These are phyloP conservation scores for Endocalyx cinctus DNA, from an alignment of 2,329 filamentous ascomycete species.

Conservation along the genomic window DNA sequence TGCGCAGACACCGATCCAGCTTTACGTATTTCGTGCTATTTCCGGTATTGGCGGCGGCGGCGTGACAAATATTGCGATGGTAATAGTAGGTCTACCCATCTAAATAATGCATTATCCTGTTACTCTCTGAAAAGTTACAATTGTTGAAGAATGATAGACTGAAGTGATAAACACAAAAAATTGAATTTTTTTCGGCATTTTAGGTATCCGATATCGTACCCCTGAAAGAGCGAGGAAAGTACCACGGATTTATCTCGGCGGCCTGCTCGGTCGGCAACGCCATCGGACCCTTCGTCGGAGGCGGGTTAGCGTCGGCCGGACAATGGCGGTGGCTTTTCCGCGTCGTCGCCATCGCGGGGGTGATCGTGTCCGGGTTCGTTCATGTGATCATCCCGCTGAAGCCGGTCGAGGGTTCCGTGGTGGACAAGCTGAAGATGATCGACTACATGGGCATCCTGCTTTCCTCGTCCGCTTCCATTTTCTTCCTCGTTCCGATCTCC, in stretches of 20 bases:
- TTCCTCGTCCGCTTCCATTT: conserved; percentile 51
- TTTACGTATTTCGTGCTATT: conserved; percentile 26
- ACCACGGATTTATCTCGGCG: conserved; percentile 26
- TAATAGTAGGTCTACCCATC: too few species aligned
- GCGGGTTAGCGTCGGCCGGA: conserved; percentile 6
- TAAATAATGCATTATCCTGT: too few species aligned
- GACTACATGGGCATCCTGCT: conserved; percentile 55
- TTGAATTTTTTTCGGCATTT: too few species aligned
- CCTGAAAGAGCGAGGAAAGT: conserved; percentile 30
- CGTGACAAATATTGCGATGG: conserved; percentile 26
- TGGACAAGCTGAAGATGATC: conserved; percentile 47
- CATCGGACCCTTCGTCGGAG: conserved; percentile 22
- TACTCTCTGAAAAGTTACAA: too few species aligned
- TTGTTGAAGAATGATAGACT: too few species aligned
- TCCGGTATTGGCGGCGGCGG: conserved; percentile 25
- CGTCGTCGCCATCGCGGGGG: conserved; percentile 47
- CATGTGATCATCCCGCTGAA: conserved; percentile 49
- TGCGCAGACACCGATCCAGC: conserved; percentile 17
- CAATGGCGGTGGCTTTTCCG: conserved; percentile 36
- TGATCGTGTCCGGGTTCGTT: conserved; percentile 38
- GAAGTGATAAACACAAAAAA: too few species aligned
- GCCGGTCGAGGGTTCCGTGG: conserved; percentile 39
- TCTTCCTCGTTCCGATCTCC: conserved; percentile 60
- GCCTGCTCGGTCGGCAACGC: conserved; percentile 18
- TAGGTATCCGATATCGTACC: conserved; percentile 31